A percentile compares a stretch with the other conserved stretches of the same genome.
Conservation (phyloP, 208 protist genomes). For the Trypanosoma theileri region DNA sequence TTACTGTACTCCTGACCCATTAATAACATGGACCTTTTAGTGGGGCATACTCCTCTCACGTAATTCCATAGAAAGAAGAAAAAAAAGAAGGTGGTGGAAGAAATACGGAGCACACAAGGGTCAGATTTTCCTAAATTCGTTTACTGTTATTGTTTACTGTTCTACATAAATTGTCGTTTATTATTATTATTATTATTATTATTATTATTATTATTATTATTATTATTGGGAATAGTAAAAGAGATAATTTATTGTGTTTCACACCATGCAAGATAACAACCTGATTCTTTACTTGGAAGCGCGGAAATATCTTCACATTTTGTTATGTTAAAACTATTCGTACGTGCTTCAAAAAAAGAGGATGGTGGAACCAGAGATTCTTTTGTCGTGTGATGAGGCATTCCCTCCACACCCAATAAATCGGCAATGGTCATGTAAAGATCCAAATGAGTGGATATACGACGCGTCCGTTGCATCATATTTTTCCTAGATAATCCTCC, state of each 20-base stretch:
- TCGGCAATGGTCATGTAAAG: slow-evolving; percentile 57
- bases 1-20: too few species aligned
- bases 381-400: slow-evolving; percentile 4
- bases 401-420: slow-evolving; percentile 40
- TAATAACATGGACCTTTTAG: too few species aligned
- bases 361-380: slow-evolving; percentile 6
- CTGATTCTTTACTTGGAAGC: neutral
- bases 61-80: too few species aligned
- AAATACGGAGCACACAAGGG: too few species aligned
- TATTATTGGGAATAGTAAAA: too few species aligned
- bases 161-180: too few species aligned
- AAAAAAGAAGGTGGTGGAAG: too few species aligned
- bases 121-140: too few species aligned
- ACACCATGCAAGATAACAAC: slow-evolving; percentile 17
- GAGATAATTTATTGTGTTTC: neutral
- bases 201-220: too few species aligned
- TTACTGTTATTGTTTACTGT: too few species aligned
- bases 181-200: too few species aligned
- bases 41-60: too few species aligned
- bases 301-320: slow-evolving; percentile 1
- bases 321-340: neutral
- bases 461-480: slow-evolving; percentile 36
- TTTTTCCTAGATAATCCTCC: slow-evolving; percentile 25
- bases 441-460: slow-evolving; percentile 46
- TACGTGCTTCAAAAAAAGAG: slow-evolving; percentile 44